Base-by-base conservation (phyloP, 169 alveolate genomes). In the Plasmodium sp. region DNA sequence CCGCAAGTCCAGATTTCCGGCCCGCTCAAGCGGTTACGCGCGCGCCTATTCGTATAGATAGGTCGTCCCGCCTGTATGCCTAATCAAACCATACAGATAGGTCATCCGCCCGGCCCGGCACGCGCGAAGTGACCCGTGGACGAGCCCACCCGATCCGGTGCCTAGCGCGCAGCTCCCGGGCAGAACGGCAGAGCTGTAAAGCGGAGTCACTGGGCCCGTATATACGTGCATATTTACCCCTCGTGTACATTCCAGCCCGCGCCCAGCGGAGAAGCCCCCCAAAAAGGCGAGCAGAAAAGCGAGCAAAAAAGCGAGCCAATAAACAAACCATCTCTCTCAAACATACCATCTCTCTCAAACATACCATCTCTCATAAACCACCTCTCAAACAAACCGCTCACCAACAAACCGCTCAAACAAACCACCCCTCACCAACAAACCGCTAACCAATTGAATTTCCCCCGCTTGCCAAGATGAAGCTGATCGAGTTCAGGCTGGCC, bases 401-500 rank as follows among this genome's bases (percentile, higher is more conserved):
- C 41, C 3, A 34, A 34, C 41, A 3, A 34, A 34, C 41, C 5
- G 41, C 1, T 34, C 1, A 34, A 34, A 3, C 54, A 43, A 43
- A 43, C 2, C 9, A 0, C 54, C 54, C 54, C n/a, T n/a, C n/a
- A n/a, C n/a, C n/a, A n/a, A n/a, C n/a, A n/a, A 43, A 43, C 9
- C 9, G 16, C 16, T 6, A 45, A 22, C 27, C 27, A 22, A 22
- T 22, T 22, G 27, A 22, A 22, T 22, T 22, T 36, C 41, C 16
- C 54, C 16, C 27, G 27, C 27, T 22, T 22, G 27, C 54, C 27
- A 84, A 85, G 80, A 85, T 85, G 93, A 85, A 85, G 43, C 43
- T 85, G 3, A 84, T 85, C 18, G 97, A 95, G 48, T 95, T 83
- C 48, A 92, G 97, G 34, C 93, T 95, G 56, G 84, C 94, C 62